Evolutionary conservation across 805 yeast genomes (phyloP).

Genomic region (Sporopachydermia quercuum): DNA sequence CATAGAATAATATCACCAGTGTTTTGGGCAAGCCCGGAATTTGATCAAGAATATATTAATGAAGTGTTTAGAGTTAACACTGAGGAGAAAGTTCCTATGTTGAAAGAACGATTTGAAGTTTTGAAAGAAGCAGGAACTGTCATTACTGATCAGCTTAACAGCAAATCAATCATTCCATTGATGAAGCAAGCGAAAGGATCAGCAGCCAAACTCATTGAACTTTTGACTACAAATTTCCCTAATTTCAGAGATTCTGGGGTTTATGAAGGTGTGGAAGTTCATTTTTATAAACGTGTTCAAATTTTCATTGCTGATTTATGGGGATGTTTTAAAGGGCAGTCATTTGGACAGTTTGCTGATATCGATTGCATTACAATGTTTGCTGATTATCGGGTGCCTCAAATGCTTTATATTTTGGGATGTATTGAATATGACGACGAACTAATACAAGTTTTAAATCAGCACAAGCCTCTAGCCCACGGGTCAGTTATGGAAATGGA

Average conservation of each 20-base stretch:
- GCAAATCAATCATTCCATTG: slow-evolving; percentile 12
- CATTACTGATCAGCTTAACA: slow-evolving; percentile 7
- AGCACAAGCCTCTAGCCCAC: slow-evolving; percentile 11
- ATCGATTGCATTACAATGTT: slow-evolving; percentile 28
- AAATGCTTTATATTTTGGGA: slow-evolving; percentile 22
- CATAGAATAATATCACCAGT: slow-evolving; percentile 20
- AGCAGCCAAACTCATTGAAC: slow-evolving; percentile 19
- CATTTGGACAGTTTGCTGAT: slow-evolving; percentile 23
- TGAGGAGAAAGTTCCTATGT: slow-evolving; percentile 19
- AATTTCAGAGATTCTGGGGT: slow-evolving; percentile 20
- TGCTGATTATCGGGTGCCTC: slow-evolving; percentile 32
- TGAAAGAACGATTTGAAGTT: slow-evolving; percentile 19
- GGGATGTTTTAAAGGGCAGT: slow-evolving; percentile 25
- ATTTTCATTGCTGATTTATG: slow-evolving; percentile 27
- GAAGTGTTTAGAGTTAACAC: slow-evolving; percentile 20
- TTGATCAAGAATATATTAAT: slow-evolving; percentile 11
- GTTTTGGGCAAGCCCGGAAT: slow-evolving; percentile 19
- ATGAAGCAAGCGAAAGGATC: slow-evolving; percentile 15
- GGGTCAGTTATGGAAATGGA: slow-evolving; percentile 24
- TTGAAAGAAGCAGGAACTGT: slow-evolving; percentile 22
- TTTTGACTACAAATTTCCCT: slow-evolving; percentile 15
- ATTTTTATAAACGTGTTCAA: slow-evolving; percentile 26
- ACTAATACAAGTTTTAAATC: slow-evolving; percentile 12
- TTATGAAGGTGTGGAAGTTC: slow-evolving; percentile 17
- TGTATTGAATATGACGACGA: slow-evolving; percentile 19